Conservation (phyloP, 2,329 filamentous ascomycete genomes). For the Fusarium haematococcum region DNA sequence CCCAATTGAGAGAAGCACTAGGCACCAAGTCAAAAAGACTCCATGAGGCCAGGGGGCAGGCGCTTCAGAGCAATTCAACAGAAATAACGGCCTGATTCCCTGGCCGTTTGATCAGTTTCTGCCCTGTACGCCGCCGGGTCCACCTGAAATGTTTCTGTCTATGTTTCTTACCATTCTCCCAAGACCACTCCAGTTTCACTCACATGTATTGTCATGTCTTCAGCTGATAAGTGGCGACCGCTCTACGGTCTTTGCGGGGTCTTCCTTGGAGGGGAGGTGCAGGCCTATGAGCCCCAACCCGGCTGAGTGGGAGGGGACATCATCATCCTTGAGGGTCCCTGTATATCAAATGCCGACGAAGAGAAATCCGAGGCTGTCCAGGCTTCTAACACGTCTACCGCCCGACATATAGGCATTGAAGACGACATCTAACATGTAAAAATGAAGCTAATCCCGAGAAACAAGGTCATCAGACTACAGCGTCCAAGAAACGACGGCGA, state of each 20-base stretch:
- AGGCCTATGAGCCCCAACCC: neutral
- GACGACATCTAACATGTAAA: neutral
- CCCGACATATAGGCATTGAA: neutral
- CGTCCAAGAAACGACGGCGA: neutral
- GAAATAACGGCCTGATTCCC: neutral
- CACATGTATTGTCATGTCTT: neutral
- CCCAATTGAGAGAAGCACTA: neutral
- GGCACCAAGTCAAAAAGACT: neutral
- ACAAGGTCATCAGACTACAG: neutral
- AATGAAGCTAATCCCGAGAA: neutral
- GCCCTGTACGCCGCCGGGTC: neutral
- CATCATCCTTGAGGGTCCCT: neutral
- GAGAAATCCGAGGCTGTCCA: neutral
- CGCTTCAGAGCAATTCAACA: neutral
- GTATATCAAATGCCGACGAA: neutral
- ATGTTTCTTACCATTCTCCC: neutral
- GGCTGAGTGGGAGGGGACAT: neutral
- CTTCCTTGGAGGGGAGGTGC: neutral
- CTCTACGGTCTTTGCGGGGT: neutral
- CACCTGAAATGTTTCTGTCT: neutral
- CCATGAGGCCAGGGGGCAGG: neutral
- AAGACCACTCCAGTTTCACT: neutral
- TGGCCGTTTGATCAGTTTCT: neutral
- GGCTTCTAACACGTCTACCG: neutral
- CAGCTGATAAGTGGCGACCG: neutral